phyloP scores from a whole-genome alignment of 164 flowering plant genomes.

The Berberis thunbergii region DNA sequence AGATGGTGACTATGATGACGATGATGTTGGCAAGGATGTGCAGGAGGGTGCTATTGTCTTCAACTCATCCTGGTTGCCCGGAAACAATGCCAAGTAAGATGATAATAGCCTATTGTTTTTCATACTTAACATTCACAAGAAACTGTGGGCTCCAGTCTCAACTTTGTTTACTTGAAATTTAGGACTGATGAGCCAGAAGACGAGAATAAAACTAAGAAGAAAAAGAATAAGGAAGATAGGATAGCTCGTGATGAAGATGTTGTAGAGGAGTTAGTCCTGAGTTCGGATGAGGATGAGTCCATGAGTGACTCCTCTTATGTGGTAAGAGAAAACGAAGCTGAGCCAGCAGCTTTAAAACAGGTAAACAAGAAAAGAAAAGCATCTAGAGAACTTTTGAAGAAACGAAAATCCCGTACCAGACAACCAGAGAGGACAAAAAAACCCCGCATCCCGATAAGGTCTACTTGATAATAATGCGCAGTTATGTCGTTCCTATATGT shows the following conservation, averaged over 20 bases:
- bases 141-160: neutral
- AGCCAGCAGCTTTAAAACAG: slow-evolving; percentile 9
- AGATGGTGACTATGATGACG: slow-evolving; percentile 36
- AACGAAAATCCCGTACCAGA: neutral
- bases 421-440: slow-evolving; percentile 5
- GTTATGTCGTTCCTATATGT: too few relatives aligned
- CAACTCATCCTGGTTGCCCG: slow-evolving; percentile 71
- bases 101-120: neutral
- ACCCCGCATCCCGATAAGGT: too few relatives aligned
- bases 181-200: slow-evolving; percentile 14
- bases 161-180: slow-evolving; percentile 1
- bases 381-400: slow-evolving; percentile 1
- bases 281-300: slow-evolving; percentile 56
- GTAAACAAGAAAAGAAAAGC: slow-evolving; percentile 24
- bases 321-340: slow-evolving; percentile 12
- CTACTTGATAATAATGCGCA: too few relatives aligned
- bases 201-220: slow-evolving; percentile 12
- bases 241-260: slow-evolving; percentile 43
- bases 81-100: slow-evolving; percentile 46
- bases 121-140: neutral
- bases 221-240: slow-evolving; percentile 16
- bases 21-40: slow-evolving; percentile 24
- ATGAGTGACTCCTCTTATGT: slow-evolving; percentile 14
- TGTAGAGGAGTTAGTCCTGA: slow-evolving; percentile 53
- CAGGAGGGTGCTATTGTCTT: slow-evolving; percentile 45